Conservation (phyloP, 768 basidiomycete genomes). For the Termitomyces sp. region DNA sequence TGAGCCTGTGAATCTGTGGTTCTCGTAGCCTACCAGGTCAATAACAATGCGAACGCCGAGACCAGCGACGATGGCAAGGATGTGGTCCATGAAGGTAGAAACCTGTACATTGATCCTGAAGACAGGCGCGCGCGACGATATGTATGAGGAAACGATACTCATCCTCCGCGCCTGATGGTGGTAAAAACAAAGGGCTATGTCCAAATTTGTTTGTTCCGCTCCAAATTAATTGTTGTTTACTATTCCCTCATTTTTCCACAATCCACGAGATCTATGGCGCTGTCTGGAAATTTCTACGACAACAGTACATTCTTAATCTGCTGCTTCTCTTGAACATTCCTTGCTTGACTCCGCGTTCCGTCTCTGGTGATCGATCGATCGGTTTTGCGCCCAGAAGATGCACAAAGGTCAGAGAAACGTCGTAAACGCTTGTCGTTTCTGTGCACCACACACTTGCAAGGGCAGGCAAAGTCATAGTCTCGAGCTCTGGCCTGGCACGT, state of each 20-base stretch:
- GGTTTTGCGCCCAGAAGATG: background rate
- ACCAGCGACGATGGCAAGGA: constrained; percentile 64
- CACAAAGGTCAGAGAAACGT: background rate
- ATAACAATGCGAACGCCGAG: constrained; percentile 61
- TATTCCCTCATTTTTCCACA: background rate
- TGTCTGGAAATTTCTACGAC: background rate
- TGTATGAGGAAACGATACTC: constrained; percentile 32
- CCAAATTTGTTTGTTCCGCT: constrained; percentile 10
- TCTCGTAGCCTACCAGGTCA: constrained; percentile 42
- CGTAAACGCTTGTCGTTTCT: background rate
- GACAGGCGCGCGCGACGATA: constrained; percentile 26
- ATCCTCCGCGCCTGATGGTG: constrained; percentile 16
- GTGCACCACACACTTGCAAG: background rate
- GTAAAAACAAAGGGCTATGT: constrained; percentile 10
- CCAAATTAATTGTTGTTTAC: background rate
- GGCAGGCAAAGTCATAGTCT: background rate
- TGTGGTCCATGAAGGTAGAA: constrained; percentile 54
- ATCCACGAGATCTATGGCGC: background rate
- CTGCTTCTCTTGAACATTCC: background rate
- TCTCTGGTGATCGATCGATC: background rate
- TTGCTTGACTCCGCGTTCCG: background rate
- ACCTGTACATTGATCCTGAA: constrained; percentile 28
- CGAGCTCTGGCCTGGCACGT: background rate
- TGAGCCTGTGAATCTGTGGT: constrained; percentile 51
- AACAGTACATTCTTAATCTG: background rate